Evolutionary conservation across 2,329 filamentous ascomycete species (phyloP), one percentile per base, ranked within the genome.

Genomic region (Apiospora hydei): DNA sequence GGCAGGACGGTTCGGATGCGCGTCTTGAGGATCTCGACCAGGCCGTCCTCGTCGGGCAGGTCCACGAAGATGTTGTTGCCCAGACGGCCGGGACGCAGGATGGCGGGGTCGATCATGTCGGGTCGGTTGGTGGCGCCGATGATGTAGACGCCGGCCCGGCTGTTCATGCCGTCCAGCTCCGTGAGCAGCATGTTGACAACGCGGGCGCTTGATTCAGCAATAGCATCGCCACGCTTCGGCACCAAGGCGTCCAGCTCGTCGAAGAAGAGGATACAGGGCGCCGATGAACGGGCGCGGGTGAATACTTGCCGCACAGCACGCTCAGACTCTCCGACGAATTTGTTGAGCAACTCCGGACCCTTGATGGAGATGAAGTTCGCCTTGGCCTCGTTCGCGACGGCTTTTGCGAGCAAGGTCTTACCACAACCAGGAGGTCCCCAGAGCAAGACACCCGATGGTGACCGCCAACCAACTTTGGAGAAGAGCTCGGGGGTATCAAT

Each of bases 311-410:
- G 91, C 1, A 99, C 93, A 0, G 95, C 94, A 14, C 96, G 92
- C 83, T 99, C 96, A 8, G 94, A 97, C 83, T 99, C 96, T 76
- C 96, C 96, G 13, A 99, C 95, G 80, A 96, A 99, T 83, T 98
- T 99, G 86, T 98, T 98, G 66, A 99, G 88, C 13, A 99, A 87
- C 81, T 99, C 96, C 0, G 96, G 96, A 0, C 96, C 96, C 82
- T 98, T 98, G 83, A 99, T 94, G 70, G 94, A 95, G 82, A 99
- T 99, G 85, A 99, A 99, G 82, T 98, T 98, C 67, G 96, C 96
- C 81, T 96, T 94, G 10, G 93, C 95, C 81, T 98, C 95, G 81
- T 97, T 97, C 71, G 96, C 96, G 5, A 98, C 95, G 4, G 96
- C 96, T 83, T 98, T 98, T 24, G 96, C 96, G 1, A 99, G 90